Evolutionary conservation across 768 basidiomycete genomes (phyloP).

Genomic region (Cytidiella melzeri): DNA sequence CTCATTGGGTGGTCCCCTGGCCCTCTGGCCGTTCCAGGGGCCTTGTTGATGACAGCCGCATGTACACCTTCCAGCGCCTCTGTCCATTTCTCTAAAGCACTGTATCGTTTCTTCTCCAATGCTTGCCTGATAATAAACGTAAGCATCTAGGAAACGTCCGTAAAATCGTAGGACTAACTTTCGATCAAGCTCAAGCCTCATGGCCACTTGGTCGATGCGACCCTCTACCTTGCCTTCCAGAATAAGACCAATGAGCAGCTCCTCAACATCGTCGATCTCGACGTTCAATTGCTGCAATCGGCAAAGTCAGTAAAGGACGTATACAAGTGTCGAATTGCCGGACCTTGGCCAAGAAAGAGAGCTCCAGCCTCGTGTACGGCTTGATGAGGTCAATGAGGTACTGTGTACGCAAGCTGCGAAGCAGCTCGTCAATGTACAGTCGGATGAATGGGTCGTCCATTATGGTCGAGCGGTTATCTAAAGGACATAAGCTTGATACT

Average conservation of each 20-base stretch:
- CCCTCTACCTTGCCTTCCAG: conserved; percentile 97
- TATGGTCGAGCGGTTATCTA: conserved; percentile 92
- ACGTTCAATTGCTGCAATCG: conserved; percentile 84
- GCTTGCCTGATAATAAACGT: conserved; percentile 51
- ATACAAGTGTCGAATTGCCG: conserved; percentile 7
- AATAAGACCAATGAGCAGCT: conserved; percentile 88
- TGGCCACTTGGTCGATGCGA: conserved; percentile 92
- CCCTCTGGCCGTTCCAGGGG: conserved; percentile 32
- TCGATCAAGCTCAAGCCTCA: conserved; percentile 84
- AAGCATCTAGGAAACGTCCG: neutral
- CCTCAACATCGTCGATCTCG: conserved; percentile 87
- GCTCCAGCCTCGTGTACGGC: conserved; percentile 91
- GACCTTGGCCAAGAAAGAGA: conserved; percentile 90
- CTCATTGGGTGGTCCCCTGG: neutral
- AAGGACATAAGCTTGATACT: neutral
- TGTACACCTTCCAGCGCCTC: conserved; percentile 76
- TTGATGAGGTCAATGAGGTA: conserved; percentile 98
- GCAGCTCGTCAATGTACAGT: conserved; percentile 92
- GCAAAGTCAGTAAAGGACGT: neutral
- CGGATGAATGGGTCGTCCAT: conserved; percentile 95
- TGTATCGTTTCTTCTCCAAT: conserved; percentile 81
- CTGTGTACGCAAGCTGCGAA: conserved; percentile 90
- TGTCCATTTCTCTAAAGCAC: conserved; percentile 77
- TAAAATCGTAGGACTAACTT: conserved; percentile 45
- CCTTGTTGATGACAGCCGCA: conserved; percentile 68